phyloP scores from a whole-genome alignment of 73 alveolate species.

The Tetrahymena malaccensis region DNA sequence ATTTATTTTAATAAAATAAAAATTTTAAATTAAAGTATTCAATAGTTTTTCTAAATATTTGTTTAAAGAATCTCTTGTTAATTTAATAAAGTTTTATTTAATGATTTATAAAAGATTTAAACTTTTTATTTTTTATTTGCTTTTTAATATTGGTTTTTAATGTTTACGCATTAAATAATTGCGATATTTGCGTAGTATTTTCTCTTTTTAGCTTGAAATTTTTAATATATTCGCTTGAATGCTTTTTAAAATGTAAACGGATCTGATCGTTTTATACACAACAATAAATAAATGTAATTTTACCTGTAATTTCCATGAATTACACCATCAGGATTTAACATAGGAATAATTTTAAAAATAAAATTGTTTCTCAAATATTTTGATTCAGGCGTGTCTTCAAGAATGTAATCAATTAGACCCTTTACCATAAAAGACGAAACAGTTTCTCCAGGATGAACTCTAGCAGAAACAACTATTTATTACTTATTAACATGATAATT shows the following conservation, averaged over 20 bases:
- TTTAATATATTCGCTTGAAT: no score
- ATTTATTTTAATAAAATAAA: no score
- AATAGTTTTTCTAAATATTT: no score
- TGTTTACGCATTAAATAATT: not conserved
- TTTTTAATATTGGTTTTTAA: not conserved
- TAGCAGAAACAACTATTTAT: constrained; percentile 68
- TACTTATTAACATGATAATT: constrained; percentile 24
- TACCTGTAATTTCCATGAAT: constrained; percentile 77
- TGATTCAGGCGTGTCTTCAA: constrained; percentile 65
- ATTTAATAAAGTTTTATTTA: no score
- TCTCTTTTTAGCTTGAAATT: not conserved
- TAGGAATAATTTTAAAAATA: constrained; percentile 81
- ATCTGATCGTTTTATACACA: no score
- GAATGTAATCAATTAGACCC: constrained; percentile 72
- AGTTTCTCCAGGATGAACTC: constrained; percentile 95
- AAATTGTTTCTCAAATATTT: constrained; percentile 76
- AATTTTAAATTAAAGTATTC: no score
- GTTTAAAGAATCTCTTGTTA: no score
- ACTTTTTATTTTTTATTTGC: not conserved
- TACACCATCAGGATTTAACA: constrained; percentile 93
- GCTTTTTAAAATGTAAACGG: no score
- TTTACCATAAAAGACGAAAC: constrained; percentile 85
- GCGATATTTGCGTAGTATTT: not conserved
- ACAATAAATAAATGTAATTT: constrained; percentile 37
- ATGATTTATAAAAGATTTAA: no score